Conservation (phyloP, 805 yeast genomes). For the Saccharomycopsis oosterbeekiorum region DNA sequence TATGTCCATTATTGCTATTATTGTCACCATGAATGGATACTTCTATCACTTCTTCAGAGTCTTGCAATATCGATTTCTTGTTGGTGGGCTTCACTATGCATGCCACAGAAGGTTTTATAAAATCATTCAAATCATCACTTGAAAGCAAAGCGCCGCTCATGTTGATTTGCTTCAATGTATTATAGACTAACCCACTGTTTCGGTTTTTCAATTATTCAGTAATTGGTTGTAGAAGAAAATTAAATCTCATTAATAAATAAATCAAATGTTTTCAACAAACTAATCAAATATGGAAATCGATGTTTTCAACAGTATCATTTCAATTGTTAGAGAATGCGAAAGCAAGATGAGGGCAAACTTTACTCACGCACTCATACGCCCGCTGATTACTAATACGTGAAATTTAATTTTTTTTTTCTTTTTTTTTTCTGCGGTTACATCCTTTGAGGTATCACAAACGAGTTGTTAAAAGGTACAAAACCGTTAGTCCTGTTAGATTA, state of each 20-base stretch:
- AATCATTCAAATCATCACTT: slow-evolving; percentile 88
- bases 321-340: not conserved
- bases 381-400: not conserved
- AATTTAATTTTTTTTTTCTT: no score
- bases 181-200: not conserved
- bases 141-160: slow-evolving; percentile 58
- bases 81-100: slow-evolving; percentile 40
- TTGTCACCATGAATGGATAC: slow-evolving; percentile 42
- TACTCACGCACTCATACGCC: not conserved
- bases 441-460: not conserved
- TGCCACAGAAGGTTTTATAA: slow-evolving; percentile 88
- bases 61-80: slow-evolving; percentile 53
- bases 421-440: not conserved
- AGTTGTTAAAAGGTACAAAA: no score
- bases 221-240: no score
- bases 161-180: not conserved
- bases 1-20: slow-evolving; percentile 39
- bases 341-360: not conserved
- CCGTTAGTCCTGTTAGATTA: no score
- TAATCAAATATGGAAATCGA: not conserved
- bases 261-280: no score
- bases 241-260: no score
- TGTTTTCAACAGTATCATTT: no score
- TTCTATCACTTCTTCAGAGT: slow-evolving; percentile 59
- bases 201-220: no score